Evolutionary conservation across 192 early-diverging fungal species (phyloP), one percentile per base, ranked within the genome.

Genomic region (Backusella morwellensis): DNA sequence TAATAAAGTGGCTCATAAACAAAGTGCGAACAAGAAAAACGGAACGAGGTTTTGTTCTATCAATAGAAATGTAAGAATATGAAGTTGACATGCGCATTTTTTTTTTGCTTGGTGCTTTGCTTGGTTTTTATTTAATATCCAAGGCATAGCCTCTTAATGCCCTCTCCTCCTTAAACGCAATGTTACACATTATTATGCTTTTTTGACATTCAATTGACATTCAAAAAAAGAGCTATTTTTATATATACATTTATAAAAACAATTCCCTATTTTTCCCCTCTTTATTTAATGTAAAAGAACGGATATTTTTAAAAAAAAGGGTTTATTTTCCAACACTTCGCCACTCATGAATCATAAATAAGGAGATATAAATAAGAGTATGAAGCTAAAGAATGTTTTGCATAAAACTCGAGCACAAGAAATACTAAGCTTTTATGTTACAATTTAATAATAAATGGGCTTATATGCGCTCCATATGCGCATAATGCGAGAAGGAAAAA

Each of bases 151-250:
- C 54, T 50, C 47, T 50, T 21, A 44, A 44, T 44, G 21, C 12
- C 21, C 5, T 29, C n/a, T 29, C n/a, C 26, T 63, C 26, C 26
- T 63, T 63, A 63, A 63, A 12, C 9, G 23, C 21, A 63, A 63
- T 26, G 56, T 63, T 63, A 63, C 56, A 63, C 56, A 29, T 29
- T 23, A 59, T 26, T 63, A 12, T 63, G 56, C 56, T 63, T 63
- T 63, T 63, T 63, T 63, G 56, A 63, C 56, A 63, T 26, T 29
- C 21, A 63, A 63, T 63, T 63, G 56, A 63, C 56, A 63, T 63
- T 63, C 56, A 63, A 63, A 63, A 23, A 59, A 63, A 23, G 12
- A 63, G 11, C 23, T 59, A 23, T 59, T 59, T 59, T 44, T 44
- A 44, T 44, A 59, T 26, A 26, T n/a, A 50, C 19, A n/a, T 44